Evolutionary conservation across 768 basidiomycete species (phyloP).

Genomic region (Leccinum disarticulatum): DNA sequence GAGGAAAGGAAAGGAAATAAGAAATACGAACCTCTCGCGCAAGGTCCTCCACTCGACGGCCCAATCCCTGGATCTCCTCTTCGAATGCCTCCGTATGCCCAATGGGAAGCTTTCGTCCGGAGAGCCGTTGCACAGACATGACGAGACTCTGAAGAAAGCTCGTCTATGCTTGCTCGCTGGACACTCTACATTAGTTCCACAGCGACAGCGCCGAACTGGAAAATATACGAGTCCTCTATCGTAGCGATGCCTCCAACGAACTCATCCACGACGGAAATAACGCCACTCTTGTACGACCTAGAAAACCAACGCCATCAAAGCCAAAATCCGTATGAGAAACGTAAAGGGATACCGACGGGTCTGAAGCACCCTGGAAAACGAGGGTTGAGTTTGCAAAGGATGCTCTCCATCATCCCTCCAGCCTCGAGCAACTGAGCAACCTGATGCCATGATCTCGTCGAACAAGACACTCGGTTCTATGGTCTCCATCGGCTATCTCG

Average conservation of each 20-base stretch:
- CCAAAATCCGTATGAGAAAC: background rate
- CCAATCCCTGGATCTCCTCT: conserved; percentile 61
- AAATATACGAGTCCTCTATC: conserved; percentile 63
- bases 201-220: background rate
- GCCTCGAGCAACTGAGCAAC: conserved; percentile 48
- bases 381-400: conserved; percentile 53
- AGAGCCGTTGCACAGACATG: conserved; percentile 62
- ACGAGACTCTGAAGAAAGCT: conserved; percentile 60
- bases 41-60: conserved; percentile 59
- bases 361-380: conserved; percentile 58
- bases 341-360: conserved; percentile 47
- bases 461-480: conserved; percentile 57
- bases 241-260: conserved; percentile 62
- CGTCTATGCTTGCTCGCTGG: conserved; percentile 66
- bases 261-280: conserved; percentile 58
- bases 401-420: conserved; percentile 47
- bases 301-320: conserved; percentile 6
- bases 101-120: conserved; percentile 61
- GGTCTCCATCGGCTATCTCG: conserved; percentile 20
- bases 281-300: conserved; percentile 63
- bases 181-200: conserved; percentile 17
- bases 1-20: background rate
- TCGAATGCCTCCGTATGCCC: conserved; percentile 44
- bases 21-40: conserved; percentile 54
- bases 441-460: conserved; percentile 52